Evolutionary conservation across 768 basidiomycete genomes (phyloP).

Genomic region (Russula brevipes): DNA sequence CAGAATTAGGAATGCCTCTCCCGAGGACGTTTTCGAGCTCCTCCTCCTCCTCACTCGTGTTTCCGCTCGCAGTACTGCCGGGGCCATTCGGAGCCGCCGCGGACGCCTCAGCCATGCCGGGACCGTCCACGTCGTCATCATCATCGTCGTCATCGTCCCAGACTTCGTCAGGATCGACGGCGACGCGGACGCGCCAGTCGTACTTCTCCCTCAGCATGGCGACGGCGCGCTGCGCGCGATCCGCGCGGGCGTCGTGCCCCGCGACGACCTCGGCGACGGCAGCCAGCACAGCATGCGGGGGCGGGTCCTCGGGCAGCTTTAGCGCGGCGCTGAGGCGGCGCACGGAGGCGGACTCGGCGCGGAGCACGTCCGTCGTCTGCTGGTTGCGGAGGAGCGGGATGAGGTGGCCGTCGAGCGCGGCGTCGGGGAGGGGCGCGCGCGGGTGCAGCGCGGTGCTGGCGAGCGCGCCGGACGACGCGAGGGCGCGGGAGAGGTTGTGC

Average conservation of each 20-base stretch:
- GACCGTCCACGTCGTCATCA: conserved; percentile 61
- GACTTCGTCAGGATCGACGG: conserved; percentile 72
- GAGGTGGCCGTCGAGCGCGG: conserved; percentile 66
- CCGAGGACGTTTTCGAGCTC: conserved; percentile 26
- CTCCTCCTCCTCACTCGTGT: conserved; percentile 25
- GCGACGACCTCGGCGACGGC: conserved; percentile 43
- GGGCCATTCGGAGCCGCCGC: conserved; percentile 75
- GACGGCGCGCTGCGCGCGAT: conserved; percentile 75
- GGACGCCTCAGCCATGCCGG: conserved; percentile 46
- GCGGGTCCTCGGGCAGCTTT: conserved; percentile 42
- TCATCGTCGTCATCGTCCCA: conserved; percentile 60
- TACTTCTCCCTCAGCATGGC: conserved; percentile 72
- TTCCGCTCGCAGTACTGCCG: conserved; percentile 33
- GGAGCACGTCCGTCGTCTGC: conserved; percentile 72
- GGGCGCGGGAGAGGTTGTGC: conserved; percentile 64
- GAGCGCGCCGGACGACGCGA: conserved; percentile 51
- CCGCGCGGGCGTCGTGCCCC: conserved; percentile 71
- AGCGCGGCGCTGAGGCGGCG: conserved; percentile 51
- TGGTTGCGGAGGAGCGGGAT: conserved; percentile 72
- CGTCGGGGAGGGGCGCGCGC: conserved; percentile 49
- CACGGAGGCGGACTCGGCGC: conserved; percentile 66
- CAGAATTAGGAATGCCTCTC: conserved; percentile 21
- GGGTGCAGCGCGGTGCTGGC: conserved; percentile 71
- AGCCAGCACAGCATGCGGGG: conserved; percentile 27
- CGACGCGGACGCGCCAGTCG: conserved; percentile 78